These are phyloP conservation scores for Gossypium davidsonii DNA, from an alignment of 441 rosid genomes.

Conservation along the genomic window DNA sequence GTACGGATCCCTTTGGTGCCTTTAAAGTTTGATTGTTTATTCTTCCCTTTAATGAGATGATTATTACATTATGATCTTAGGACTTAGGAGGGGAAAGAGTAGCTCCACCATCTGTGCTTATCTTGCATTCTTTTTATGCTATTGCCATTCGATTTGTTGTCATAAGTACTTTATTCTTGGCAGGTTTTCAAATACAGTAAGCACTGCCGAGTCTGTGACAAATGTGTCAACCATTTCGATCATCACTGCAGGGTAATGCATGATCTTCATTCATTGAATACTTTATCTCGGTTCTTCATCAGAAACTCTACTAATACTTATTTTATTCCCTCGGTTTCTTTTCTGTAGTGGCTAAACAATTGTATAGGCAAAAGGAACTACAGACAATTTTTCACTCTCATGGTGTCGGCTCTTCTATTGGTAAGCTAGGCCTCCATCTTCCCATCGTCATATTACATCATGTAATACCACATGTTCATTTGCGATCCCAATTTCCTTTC, in stretches of 20 bases:
- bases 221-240: constrained; percentile 88
- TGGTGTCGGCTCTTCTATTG: constrained; percentile 79
- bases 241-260: constrained; percentile 92
- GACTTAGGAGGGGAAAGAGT: neutral
- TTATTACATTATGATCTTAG: neutral
- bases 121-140: neutral
- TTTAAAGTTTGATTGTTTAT: neutral
- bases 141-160: neutral
- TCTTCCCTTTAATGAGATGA: neutral
- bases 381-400: constrained; percentile 79
- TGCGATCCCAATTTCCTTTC: neutral
- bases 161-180: constrained; percentile 6
- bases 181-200: constrained; percentile 97
- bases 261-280: constrained; percentile 8
- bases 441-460: neutral
- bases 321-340: constrained; percentile 13
- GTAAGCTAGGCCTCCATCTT: constrained; percentile 39
- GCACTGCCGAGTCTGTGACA: constrained; percentile 97
- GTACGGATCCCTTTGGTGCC: constrained; percentile 27
- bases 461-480: neutral
- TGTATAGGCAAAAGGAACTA: constrained; percentile 86
- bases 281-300: neutral
- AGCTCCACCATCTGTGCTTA: no score
- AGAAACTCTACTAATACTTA: constrained; percentile 5
- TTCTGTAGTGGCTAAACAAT: constrained; percentile 89